These are phyloP conservation scores for Eustoma russellianum DNA, from an alignment of 257 asterid genomes.

Conservation along the genomic window DNA sequence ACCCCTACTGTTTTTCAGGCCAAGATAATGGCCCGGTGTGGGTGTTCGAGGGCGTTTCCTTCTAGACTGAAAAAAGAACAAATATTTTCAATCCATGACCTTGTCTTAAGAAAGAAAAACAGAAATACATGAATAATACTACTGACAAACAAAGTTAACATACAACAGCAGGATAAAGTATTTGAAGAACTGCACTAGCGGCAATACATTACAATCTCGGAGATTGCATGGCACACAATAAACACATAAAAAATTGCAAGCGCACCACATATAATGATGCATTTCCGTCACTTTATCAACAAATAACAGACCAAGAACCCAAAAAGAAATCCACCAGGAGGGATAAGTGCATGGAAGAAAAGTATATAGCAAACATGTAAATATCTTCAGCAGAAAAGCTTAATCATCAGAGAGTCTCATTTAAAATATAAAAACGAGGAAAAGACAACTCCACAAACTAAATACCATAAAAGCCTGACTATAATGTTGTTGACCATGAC, in stretches of 20 bases:
- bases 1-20: constrained; percentile 76
- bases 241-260: background rate
- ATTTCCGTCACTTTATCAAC: too few species aligned
- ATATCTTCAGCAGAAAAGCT: background rate
- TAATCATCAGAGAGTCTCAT: background rate
- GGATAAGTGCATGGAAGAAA: background rate
- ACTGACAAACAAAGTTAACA: too few species aligned
- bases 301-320: background rate
- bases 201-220: too few species aligned
- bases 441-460: constrained; percentile 47
- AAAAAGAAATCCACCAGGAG: background rate
- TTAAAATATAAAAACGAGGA: constrained; percentile 2
- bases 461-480: constrained; percentile 93
- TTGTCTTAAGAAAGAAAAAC: too few species aligned
- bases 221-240: too few species aligned
- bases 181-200: too few species aligned
- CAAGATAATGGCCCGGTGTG: constrained; percentile 97
- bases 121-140: too few species aligned
- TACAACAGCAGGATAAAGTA: too few species aligned
- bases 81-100: constrained; percentile 9
- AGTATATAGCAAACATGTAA: background rate
- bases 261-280: background rate
- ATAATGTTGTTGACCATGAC: constrained; percentile 93
- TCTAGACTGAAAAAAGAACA: constrained; percentile 31
- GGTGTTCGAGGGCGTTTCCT: constrained; percentile 55